Conservation (phyloP, 176 grass and related monocot species). For the Avena sativa region DNA sequence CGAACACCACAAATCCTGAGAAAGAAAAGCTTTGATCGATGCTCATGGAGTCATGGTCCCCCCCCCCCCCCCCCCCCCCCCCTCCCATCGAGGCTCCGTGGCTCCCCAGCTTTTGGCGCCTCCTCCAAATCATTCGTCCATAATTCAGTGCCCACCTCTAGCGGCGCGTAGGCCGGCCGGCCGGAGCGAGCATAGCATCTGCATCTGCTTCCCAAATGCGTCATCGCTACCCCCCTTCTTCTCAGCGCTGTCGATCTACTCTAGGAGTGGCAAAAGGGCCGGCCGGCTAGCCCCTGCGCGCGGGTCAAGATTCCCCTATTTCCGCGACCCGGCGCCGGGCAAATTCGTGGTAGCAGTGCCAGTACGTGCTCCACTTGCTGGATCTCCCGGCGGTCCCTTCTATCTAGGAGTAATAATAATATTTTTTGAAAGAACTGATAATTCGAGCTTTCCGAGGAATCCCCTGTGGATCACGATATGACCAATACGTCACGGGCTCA, state of each 20-base stretch:
- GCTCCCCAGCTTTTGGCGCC: constrained; percentile 2
- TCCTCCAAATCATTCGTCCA: constrained; percentile 41
- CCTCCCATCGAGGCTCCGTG: background rate
- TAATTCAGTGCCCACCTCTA: constrained; percentile 10
- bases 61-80: background rate
- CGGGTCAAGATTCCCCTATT: constrained; percentile 45
- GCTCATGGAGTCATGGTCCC: constrained; percentile 9
- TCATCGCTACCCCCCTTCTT: background rate
- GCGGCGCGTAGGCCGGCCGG: background rate
- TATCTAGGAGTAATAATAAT: too few relatives aligned
- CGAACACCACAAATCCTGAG: constrained; percentile 13
- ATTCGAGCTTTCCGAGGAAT: too few relatives aligned
- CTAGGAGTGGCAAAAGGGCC: background rate
- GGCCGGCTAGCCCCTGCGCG: background rate
- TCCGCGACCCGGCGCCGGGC: background rate
- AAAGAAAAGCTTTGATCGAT: constrained; percentile 30
- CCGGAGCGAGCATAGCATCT: background rate
- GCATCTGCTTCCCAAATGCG: background rate
- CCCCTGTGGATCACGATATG: too few relatives aligned
- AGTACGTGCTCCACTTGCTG: too few relatives aligned
- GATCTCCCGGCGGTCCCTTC: too few relatives aligned
- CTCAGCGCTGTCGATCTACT: background rate
- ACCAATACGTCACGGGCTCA: too few relatives aligned
- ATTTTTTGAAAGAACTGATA: too few relatives aligned
- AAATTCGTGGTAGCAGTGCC: too few relatives aligned